Evolutionary conservation across 179 eudicot genomes (phyloP), one percentile per base, ranked within the genome.

Genomic region (Silene noctiflora): DNA sequence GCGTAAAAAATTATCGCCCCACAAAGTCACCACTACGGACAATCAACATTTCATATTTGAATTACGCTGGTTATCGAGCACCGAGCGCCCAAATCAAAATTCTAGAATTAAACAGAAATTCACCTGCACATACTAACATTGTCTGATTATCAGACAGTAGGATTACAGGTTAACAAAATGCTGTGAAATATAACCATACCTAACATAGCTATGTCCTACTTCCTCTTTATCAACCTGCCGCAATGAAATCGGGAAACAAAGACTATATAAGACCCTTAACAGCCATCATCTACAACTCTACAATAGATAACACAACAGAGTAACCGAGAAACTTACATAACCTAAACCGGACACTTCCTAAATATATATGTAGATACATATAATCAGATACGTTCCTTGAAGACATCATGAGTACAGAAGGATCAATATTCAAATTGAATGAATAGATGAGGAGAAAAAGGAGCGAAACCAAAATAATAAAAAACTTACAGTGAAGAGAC

Each of bases 351-450:
- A 55, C 59, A 55, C 59, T 55, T 55, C 20, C 59, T 55, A 55
- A 55, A 55, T 55, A 17, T 55, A 17, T 55, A 55, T 55, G 19
- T 55, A n/a, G 59, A 55, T 55, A 55, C 7, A 16, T 55, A n/a
- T 55, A 55, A 55, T 55, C 59, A 55, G 59, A 63, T 51, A 79
- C 44, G 67, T 75, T 48, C 78, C 78, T 79, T 77, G 77, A 71
- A 75, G 67, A 75, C 59, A 13, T 55, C 58, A 44, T n/a, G 71
- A 75, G 74, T 75, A 59, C 51, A 11, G n/a, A 63, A 75, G 61
- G 76, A 75, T 51, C 42, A 80, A 69, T 65, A 69, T 75, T 70
- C 48, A 33, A 79, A 79, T 80, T 62, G 79, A 80, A 80, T 74
- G 79, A 80, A 80, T 68, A 75, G 78, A 74, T 62, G 71, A 44